Base-by-base conservation (phyloP, 352 stramenopile genomes). In the Globisporangium paroecandrum region DNA sequence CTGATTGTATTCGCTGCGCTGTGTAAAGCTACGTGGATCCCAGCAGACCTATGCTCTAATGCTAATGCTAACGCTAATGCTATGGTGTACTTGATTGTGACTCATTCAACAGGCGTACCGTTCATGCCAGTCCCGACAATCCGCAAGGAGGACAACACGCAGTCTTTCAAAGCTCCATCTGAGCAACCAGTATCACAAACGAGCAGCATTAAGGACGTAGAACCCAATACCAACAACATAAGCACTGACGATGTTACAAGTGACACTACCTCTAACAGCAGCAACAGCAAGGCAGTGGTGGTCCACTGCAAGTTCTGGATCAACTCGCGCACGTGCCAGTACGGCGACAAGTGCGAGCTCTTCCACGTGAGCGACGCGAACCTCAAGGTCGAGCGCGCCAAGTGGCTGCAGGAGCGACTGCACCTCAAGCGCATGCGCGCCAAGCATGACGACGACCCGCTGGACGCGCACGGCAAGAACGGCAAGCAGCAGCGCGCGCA, bases 271-370 rank as follows among this genome's bases (percentile, higher is more conserved):
- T 8, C 38, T 46, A 46, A 18, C 13, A 46, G 12, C 15, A 34
- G 3, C 15, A 41, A 4, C 20, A 29, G 20, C n/a, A 55, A 55
- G 13, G 8, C 7, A 20, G n/a, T 13, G 20, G 54, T 63, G 4
- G 58, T 68, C 36, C 79, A 89, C 46, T 93, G 87, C 76, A 93
- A 94, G 64, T 92, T 90, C 71, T 93, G 85, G 83, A 91, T 94
- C 73, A 94, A 93, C 71, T 90, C 85, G 36, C 81, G 79, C 27
- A 77, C 75, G 27, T 93, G 87, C 65, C 84, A 93, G 56, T 72
- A 82, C 27, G 82, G 87, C 18, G 76, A 88, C 64, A 76, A 81
- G 15, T 94, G 87, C 62, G 78, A 84, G 66, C 81, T 89, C 41
- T 80, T 78, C 38, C 87, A 94, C 60, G 83, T 82, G 12, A 69